Percentiles rank a stretch among this genome's conserved stretches.
Conservation (phyloP, 371 early-diverging fungal species). For the Syncephalastrum monosporum region DNA sequence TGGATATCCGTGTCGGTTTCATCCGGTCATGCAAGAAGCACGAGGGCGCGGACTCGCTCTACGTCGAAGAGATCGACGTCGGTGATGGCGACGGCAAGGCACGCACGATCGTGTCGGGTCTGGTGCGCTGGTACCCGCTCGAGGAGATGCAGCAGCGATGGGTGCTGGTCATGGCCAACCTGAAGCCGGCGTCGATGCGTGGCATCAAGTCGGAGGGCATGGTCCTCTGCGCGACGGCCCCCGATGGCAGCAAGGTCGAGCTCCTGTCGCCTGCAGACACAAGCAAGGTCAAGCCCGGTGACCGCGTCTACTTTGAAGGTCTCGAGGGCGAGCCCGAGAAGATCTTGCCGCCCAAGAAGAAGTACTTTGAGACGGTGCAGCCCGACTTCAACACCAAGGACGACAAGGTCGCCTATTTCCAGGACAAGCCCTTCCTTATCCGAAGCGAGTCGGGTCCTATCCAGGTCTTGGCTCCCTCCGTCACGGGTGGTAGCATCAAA, state of each 20-base stretch:
- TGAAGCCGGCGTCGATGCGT: constrained; percentile 96
- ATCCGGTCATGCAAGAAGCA: constrained; percentile 85
- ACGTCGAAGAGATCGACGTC: constrained; percentile 92
- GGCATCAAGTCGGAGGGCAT: constrained; percentile 94
- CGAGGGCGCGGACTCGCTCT: constrained; percentile 91
- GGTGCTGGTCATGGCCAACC: constrained; percentile 60
- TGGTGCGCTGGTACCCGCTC: constrained; percentile 88
- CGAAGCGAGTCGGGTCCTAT: constrained; percentile 59
- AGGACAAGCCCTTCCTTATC: constrained; percentile 60
- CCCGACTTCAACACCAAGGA: constrained; percentile 87
- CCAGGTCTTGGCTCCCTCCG: constrained; percentile 57
- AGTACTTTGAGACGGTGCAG: constrained; percentile 95
- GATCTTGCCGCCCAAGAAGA: constrained; percentile 95
- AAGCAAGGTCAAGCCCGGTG: constrained; percentile 79
- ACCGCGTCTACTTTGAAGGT: constrained; percentile 88
- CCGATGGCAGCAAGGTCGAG: constrained; percentile 88
- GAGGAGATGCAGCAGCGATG: constrained; percentile 78
- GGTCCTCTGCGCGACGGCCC: constrained; percentile 90
- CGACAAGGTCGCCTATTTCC: constrained; percentile 72
- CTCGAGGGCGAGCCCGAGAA: constrained; percentile 87
- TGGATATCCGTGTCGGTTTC: constrained; percentile 93
- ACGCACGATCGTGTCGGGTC: constrained; percentile 89
- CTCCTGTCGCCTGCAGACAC: constrained; percentile 87
- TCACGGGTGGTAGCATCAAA: constrained; percentile 75
- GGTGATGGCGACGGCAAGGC: constrained; percentile 81